A percentile compares a stretch with the other conserved stretches of the same genome.
These are phyloP conservation scores for Boletus mariae DNA, from an alignment of 1,284 basidiomycete species.

Conservation along the genomic window DNA sequence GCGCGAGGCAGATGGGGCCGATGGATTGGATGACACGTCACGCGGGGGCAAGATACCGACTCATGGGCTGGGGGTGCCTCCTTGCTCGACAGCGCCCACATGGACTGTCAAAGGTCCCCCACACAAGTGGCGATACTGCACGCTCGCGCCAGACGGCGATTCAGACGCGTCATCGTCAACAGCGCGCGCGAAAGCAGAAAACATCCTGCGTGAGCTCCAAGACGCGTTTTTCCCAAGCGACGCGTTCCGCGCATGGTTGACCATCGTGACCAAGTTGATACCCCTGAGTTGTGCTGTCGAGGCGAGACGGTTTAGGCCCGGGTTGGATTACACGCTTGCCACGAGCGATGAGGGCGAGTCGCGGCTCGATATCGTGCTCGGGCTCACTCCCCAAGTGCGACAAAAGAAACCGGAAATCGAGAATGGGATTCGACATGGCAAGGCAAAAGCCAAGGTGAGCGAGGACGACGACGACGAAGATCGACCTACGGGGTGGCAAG, in stretches of 20 bases:
- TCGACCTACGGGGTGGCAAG: slow-evolving; percentile 60
- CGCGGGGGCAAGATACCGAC: slow-evolving; percentile 53
- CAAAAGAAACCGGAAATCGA: slow-evolving; percentile 16
- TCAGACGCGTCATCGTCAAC: slow-evolving; percentile 14
- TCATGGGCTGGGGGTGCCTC: slow-evolving; percentile 56
- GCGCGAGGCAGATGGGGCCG: slow-evolving; percentile 61
- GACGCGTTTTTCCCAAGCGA: slow-evolving; percentile 74
- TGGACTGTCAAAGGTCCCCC: slow-evolving; percentile 87
- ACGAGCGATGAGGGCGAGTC: slow-evolving; percentile 83
- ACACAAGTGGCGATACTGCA: slow-evolving; percentile 91
- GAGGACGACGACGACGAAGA: slow-evolving; percentile 35
- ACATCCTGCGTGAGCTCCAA: slow-evolving; percentile 59
- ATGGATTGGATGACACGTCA: slow-evolving; percentile 56
- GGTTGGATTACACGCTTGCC: slow-evolving; percentile 94
- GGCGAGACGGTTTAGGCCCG: slow-evolving; percentile 87
- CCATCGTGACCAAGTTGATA: slow-evolving; percentile 75
- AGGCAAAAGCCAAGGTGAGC: slow-evolving; percentile 22
- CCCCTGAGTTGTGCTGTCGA: slow-evolving; percentile 73
- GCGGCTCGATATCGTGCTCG: slow-evolving; percentile 86
- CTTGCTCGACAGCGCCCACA: slow-evolving; percentile 41
- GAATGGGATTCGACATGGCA: slow-evolving; percentile 11
- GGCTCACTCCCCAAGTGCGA: slow-evolving; percentile 74
- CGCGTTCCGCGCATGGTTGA: slow-evolving; percentile 90
- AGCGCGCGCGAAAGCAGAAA: slow-evolving; percentile 44
- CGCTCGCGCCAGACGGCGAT: slow-evolving; percentile 37